These are phyloP conservation scores for Cercospora zeina DNA, from an alignment of 2,329 filamentous ascomycete species.

Conservation along the genomic window DNA sequence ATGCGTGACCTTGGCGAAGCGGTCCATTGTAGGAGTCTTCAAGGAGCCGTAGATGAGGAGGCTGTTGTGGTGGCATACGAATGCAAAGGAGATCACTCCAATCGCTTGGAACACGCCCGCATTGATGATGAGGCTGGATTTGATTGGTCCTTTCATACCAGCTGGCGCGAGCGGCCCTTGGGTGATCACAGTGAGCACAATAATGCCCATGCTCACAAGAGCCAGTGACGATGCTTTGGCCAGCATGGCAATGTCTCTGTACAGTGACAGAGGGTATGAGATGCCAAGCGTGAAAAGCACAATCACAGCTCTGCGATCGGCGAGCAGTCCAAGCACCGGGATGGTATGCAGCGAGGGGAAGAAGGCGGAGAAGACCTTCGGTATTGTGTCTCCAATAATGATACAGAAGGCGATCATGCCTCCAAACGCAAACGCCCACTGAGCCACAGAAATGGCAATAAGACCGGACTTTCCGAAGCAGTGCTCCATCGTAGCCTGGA, in stretches of 20 bases:
- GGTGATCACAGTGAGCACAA: slow-evolving; percentile 81
- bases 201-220: slow-evolving; percentile 87
- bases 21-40: slow-evolving; percentile 89
- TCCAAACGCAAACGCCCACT: slow-evolving; percentile 98
- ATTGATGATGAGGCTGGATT: slow-evolving; percentile 73
- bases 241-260: slow-evolving; percentile 95
- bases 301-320: slow-evolving; percentile 80
- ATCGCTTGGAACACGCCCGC: slow-evolving; percentile 91
- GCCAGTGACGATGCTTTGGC: slow-evolving; percentile 94
- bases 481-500: slow-evolving; percentile 92
- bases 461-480: slow-evolving; percentile 89
- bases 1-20: slow-evolving; percentile 90
- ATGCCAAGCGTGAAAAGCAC: slow-evolving; percentile 81
- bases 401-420: slow-evolving; percentile 98
- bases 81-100: slow-evolving; percentile 93
- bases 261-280: slow-evolving; percentile 88
- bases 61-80: slow-evolving; percentile 87
- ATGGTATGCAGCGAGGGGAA: slow-evolving; percentile 73
- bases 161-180: slow-evolving; percentile 75
- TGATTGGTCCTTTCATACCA: slow-evolving; percentile 70
- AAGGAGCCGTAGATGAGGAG: slow-evolving; percentile 96
- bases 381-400: slow-evolving; percentile 95
- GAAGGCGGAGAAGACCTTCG: slow-evolving; percentile 78
- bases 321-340: slow-evolving; percentile 78
- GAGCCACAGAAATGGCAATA: slow-evolving; percentile 84